These are phyloP conservation scores for Leavenworthia alabamica DNA, from an alignment of 345 rosid genomes.

Conservation along the genomic window DNA sequence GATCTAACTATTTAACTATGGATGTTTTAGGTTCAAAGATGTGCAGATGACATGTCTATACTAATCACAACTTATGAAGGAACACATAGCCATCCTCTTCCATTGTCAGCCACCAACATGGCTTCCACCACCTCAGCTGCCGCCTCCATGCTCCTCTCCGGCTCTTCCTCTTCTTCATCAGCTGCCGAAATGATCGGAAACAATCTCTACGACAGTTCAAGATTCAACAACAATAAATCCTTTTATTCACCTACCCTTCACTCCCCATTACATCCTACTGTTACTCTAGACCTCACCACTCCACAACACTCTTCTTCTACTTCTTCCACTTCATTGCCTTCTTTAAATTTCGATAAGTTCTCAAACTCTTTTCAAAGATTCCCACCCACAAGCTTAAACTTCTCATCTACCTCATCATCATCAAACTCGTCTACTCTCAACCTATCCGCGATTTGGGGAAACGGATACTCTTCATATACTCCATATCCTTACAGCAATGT, in stretches of 20 bases:
- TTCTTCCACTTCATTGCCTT: conserved; percentile 33
- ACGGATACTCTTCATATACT: conserved; percentile 30
- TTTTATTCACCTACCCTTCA: conserved; percentile 37
- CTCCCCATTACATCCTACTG: conserved; percentile 52
- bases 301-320: conserved; percentile 40
- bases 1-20: neutral
- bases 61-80: conserved; percentile 80
- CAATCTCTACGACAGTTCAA: conserved; percentile 42
- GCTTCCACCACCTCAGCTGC: conserved; percentile 85
- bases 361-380: conserved; percentile 37
- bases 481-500: conserved; percentile 30
- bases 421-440: conserved; percentile 29
- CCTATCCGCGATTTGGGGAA: conserved; percentile 48
- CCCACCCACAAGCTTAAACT: conserved; percentile 48
- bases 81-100: conserved; percentile 65
- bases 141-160: conserved; percentile 68
- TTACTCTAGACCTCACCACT: conserved; percentile 75
- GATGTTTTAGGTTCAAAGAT: conserved; percentile 61
- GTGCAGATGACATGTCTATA: conserved; percentile 63
- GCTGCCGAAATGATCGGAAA: conserved; percentile 43
- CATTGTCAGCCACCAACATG: conserved; percentile 69
- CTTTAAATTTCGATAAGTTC: conserved; percentile 38
- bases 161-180: conserved; percentile 44
- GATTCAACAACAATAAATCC: conserved; percentile 34
- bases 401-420: conserved; percentile 42